Base-by-base conservation (phyloP, 495 filamentous ascomycete genomes). In the Diplogelasinospora grovesii region DNA sequence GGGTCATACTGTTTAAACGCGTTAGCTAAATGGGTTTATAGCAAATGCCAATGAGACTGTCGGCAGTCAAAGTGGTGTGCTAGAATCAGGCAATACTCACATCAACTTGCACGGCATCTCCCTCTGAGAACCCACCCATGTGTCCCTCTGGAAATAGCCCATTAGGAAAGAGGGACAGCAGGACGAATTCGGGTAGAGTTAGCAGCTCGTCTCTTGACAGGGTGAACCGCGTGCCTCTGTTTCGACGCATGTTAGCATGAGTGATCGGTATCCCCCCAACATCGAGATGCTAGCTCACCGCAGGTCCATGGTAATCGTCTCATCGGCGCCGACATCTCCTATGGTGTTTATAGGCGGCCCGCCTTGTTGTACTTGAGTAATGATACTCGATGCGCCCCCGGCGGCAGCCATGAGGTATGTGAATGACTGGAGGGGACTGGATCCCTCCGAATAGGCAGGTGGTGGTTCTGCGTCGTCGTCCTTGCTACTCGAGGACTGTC, bases 91-190 rank as follows among this genome's bases (percentile, higher is more conserved):
- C n/a, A n/a, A n/a, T n/a, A 82, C 86, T 68, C 68, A 98, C 92
- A 75, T 99, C 92, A 56, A 99, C 89, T 52, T 89, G 87, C 55
- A 96, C 94, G 43, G 93, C 81, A 58, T 96, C 92, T 22, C 86
- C 85, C 54, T 96, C 92, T 22, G 73, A 60, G 59, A 89, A 95
- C 25, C 85, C 84, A 50, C 86, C 90, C 77, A 94, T 86, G 53
- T 97, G 90, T 7, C 90, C 90, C 62, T 99, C 93, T 1, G 92
- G 93, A 38, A 99, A 89, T 18, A 99, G 80, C 11, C 92, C 92
- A 59, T 98, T 98, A 6, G 92, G 92, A 51, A 98, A 98, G 11
- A 98, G 74, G n/a, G 92, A 97, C 9, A 98, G 72, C n/a, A 98
- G 77, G 13, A 98, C 92, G 46, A 98, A 98, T 66, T 98, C 92